A percentile compares a stretch with the other conserved stretches of the same genome.
Conservation (phyloP, 495 filamentous ascomycete genomes). For the Lepidopterella palustris region DNA sequence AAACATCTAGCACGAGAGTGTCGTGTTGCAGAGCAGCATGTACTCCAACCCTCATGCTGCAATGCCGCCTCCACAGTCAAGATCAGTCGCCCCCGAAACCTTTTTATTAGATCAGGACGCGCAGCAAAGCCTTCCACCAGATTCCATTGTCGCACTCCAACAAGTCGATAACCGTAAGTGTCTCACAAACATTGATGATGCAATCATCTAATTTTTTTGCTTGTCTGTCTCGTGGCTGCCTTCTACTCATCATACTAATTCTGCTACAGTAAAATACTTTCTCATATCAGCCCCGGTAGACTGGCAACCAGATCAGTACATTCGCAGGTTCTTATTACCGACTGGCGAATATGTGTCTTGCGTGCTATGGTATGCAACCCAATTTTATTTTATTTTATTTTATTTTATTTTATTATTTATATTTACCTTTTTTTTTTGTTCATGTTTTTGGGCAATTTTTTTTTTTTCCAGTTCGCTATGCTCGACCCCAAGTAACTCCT, state of each 20-base stretch:
- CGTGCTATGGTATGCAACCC: conserved; percentile 71
- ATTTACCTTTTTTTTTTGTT: no score
- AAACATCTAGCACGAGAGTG: conserved; percentile 15
- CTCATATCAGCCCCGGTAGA: conserved; percentile 97
- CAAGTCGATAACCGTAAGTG: conserved; percentile 96
- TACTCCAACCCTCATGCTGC: conserved; percentile 39
- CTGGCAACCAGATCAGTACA: conserved; percentile 95
- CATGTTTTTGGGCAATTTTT: no score
- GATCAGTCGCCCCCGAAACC: conserved; percentile 64
- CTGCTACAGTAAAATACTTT: conserved; percentile 90
- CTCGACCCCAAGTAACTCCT: background rate
- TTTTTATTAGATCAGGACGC: conserved; percentile 97
- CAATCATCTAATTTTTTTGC: background rate
- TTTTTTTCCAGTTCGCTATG: no score
- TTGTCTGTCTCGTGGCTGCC: background rate
- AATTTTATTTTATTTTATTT: background rate
- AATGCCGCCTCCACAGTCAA: conserved; percentile 65
- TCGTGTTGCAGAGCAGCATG: conserved; percentile 35
- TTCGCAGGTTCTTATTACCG: conserved; percentile 87
- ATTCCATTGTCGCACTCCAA: conserved; percentile 93
- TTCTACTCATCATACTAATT: conserved; percentile 30
- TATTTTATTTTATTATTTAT: no score
- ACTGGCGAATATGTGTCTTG: conserved; percentile 99
- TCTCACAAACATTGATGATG: background rate
- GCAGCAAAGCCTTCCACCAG: conserved; percentile 89